phyloP scores from a whole-genome alignment of 257 asterid species.

The Salvia miltiorrhiza region DNA sequence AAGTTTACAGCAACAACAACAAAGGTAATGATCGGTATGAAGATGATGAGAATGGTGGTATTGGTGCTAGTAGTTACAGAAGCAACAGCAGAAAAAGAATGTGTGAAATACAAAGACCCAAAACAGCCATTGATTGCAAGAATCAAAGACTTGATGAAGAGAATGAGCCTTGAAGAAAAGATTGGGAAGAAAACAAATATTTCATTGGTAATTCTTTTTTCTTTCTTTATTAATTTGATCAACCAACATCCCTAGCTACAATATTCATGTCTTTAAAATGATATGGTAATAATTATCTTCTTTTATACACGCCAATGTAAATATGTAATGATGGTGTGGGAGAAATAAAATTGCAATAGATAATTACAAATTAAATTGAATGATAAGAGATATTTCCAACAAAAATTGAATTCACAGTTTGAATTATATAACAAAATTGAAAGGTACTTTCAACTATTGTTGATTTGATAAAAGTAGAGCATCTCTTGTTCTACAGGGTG shows the following conservation, averaged over 20 bases:
- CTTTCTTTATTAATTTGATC: neutral
- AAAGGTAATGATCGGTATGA: neutral
- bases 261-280: no score
- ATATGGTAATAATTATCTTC: no score
- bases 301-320: no score
- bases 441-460: neutral
- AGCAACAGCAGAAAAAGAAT: neutral
- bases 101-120: constrained; percentile 51
- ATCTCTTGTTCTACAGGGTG: constrained; percentile 92
- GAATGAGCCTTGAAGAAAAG: constrained; percentile 59
- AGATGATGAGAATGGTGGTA: neutral
- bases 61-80: neutral
- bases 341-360: no score
- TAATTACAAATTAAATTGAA: no score
- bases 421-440: neutral
- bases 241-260: no score
- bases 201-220: constrained; percentile 32
- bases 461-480: no score
- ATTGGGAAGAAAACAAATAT: constrained; percentile 63
- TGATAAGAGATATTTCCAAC: neutral
- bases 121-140: constrained; percentile 38
- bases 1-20: no score
- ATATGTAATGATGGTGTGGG: no score
- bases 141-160: constrained; percentile 41
- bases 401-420: neutral